Percentiles rank a stretch among this genome's conserved stretches.
Conservation (phyloP, 768 basidiomycete genomes). For the Auriculariales sp. region DNA sequence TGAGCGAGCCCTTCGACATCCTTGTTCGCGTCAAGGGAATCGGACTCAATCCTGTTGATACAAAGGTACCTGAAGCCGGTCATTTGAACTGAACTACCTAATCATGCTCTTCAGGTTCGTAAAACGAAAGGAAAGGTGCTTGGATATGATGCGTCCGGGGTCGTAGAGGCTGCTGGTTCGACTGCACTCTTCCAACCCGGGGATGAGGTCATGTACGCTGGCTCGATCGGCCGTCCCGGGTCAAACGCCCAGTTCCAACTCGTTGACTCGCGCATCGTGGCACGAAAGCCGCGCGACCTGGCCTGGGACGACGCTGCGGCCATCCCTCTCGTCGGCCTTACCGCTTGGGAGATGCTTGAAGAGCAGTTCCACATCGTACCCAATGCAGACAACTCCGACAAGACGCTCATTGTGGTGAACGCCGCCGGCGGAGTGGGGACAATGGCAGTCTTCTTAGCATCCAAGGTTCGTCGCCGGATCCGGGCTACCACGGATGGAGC, state of each 20-base stretch:
- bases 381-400: neutral
- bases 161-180: neutral
- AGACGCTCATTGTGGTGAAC: neutral
- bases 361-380: slow-evolving; percentile 1
- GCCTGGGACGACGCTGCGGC: slow-evolving; percentile 6
- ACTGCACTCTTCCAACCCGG: neutral
- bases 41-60: slow-evolving; percentile 1
- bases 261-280: slow-evolving; percentile 3
- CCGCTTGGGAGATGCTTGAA: slow-evolving; percentile 8
- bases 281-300: neutral
- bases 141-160: neutral
- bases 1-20: slow-evolving; percentile 1
- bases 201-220: slow-evolving; percentile 1
- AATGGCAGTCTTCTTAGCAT: neutral
- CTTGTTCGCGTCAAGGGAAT: neutral
- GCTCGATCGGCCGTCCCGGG: neutral
- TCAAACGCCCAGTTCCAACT: slow-evolving; percentile 5
- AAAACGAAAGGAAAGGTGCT: neutral
- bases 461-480: neutral
- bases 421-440: neutral
- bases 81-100: neutral
- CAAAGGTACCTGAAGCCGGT: neutral
- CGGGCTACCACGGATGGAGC: neutral
- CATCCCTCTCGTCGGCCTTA: slow-evolving; percentile 5
- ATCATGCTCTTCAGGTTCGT: too few relatives aligned